Evolutionary conservation across 352 stramenopile species (phyloP), one percentile per base, ranked within the genome.

Genomic region (Thalassiosira allenii): DNA sequence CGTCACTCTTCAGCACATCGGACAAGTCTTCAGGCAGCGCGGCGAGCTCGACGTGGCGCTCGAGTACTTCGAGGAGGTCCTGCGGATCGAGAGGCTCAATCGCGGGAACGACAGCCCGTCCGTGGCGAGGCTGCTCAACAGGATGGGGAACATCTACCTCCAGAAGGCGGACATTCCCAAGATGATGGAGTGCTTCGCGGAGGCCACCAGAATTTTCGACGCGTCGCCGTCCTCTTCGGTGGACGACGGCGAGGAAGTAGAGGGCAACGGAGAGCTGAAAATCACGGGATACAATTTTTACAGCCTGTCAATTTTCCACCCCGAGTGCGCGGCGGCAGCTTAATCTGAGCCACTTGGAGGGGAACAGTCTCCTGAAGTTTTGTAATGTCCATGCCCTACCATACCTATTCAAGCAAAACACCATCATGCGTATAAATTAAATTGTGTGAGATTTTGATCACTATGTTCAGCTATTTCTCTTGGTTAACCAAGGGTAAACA

Each of bases 41-140:
- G 78, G 82, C 8, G 83, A 91, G 44, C 84, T 86, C 32, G 76
- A 86, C 37, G 33, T 37, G 2, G 83, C 88, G 4, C 57, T 93
- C 14, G 68, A 63, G 57, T 82, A 84, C 25, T 91, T 90, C 37
- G 11, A 68, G 29, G 79, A 93, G 40, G 82, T 79, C 44, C 59
- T 74, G 80, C 68, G 68, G 3, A 71, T 84, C 30, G 59, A 75
- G 52, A 65, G 27, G 53, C 41, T 61, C 0, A 25, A 80, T 47
- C 29, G 37, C 34, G 63, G 61, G 11, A 27, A 64, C 20, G 59
- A 51, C 23, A 62, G 30, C 43, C 17, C 40, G 0, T 29, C 9
- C 1, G 54, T 77, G 41, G 73, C 73, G 44, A 25, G 64, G 27
- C 25, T 62, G 25, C 56, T 81, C 20, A 81, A 81, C 73, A 61